Base-by-base conservation (phyloP, 116 monocot species). In the Dioscorea cayenensis region DNA sequence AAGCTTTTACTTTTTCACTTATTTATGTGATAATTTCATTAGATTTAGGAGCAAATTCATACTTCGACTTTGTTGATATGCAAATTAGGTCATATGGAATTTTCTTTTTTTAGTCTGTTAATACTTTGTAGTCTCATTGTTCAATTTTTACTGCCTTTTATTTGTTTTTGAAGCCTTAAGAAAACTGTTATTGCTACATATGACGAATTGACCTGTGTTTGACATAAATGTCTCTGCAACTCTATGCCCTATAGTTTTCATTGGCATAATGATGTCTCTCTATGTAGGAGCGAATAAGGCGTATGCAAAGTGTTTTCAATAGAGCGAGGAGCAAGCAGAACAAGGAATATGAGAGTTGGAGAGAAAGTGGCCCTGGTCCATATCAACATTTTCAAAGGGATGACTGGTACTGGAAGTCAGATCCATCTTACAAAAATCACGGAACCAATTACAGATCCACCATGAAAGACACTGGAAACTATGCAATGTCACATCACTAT, bases 251-350 rank as follows among this genome's bases (percentile, higher is more conserved):
- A 43, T 43, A 43, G 12, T 32, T 32, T 32, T 32, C 3, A 2
- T 43, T 7, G 43, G 11, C 43, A 43, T 43, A 43, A 43, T 43
- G 43, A 43, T 43, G 7, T 68, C 17, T 68, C 38, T 38, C 1
- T 66, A 3, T 80, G 11, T 58, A 99, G 97, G 90, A 94, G 78
- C 85, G 97, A 61, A 94, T 99, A 81, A 88, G 91, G 55, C 84
- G 94, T 14, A 99, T 99, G 97, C 97, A 99, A 80, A 94, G 79
- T 71, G 97, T 99, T 23, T 99, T 99, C 67, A 93, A 99, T 64
- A 93, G 97, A 79, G 90, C 86, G 76, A 93, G 89, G 76, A 84
- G 75, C 73, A 99, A 94, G 78, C 65, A 67, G 20, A 86, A 83
- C 65, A 88, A 74, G 66, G 73, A 77, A 35, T 89, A 94, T 68